These are phyloP conservation scores for Papiliotrema laurentii DNA, from an alignment of 1,284 basidiomycete species.

Conservation along the genomic window DNA sequence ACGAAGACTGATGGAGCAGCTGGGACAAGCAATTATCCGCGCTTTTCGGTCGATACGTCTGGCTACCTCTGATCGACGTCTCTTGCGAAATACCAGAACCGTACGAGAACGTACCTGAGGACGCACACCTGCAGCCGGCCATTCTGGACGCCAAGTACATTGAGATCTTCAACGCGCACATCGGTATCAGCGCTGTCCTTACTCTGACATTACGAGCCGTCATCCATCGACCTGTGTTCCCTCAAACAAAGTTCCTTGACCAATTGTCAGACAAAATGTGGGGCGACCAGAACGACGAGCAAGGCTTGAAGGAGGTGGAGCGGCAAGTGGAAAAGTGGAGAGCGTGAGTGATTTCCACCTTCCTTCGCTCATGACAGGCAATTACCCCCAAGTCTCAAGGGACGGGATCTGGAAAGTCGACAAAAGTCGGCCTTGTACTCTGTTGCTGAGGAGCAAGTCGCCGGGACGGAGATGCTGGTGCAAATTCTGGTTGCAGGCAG, in stretches of 20 bases:
- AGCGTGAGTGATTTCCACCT: neutral
- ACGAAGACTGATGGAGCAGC: neutral
- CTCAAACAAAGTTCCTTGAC: slow-evolving; percentile 2
- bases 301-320: slow-evolving; percentile 1
- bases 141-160: slow-evolving; percentile 5
- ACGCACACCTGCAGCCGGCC: slow-evolving; percentile 2
- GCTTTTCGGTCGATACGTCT: slow-evolving; percentile 2
- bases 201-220: neutral
- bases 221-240: slow-evolving; percentile 3
- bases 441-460: slow-evolving; percentile 2
- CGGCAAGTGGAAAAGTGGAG: slow-evolving; percentile 1
- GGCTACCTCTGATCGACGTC: slow-evolving; percentile 1
- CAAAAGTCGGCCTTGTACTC: slow-evolving; percentile 2
- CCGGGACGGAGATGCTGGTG: slow-evolving; percentile 1
- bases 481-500: slow-evolving; percentile 1
- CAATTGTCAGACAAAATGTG: slow-evolving; percentile 3
- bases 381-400: neutral
- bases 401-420: slow-evolving; percentile 1
- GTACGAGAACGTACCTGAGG: slow-evolving; percentile 1
- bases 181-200: slow-evolving; percentile 1
- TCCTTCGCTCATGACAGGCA: neutral
- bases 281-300: slow-evolving; percentile 2
- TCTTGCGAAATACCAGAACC: slow-evolving; percentile 1
- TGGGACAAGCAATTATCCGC: slow-evolving; percentile 5
- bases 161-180: slow-evolving; percentile 3